Evolutionary conservation across 2,329 filamentous ascomycete genomes (phyloP), one percentile per base, ranked within the genome.

Genomic region (Diaporthe aspalathi): DNA sequence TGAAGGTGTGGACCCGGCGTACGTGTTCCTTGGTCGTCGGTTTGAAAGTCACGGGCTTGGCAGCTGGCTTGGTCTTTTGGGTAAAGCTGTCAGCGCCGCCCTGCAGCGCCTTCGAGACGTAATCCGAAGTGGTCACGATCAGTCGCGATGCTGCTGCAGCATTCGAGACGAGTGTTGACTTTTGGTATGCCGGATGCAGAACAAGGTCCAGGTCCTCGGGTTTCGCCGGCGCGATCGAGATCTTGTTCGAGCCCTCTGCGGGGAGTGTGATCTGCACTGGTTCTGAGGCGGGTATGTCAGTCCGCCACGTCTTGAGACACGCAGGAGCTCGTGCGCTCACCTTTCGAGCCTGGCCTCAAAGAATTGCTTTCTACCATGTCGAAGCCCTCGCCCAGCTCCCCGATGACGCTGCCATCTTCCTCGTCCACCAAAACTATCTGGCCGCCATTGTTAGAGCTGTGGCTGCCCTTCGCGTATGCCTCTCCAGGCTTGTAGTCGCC

Each of bases 341-440:
- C 93, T 87, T 99, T 98, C 6, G 93, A 95, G n/a, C 96, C 96
- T 20, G 92, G 91, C 79, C 92, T 90, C 73, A 99, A 86, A 65
- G 86, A 87, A 35, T 89, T 85, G 74, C 95, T 90, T 78, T 98
- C 94, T 20, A 95, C 86, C 22, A 97, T 88, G 74, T 94, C 86
- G 77, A 94, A 95, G 22, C 92, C 92, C 71, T 95, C 92, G 71
- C 92, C 90, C 73, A 99, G 84, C 83, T 99, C 95, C 56, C 96
- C 96, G 35, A 99, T 93, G 11, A 99, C 93, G 76, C 94, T 97
- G 67, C 96, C 96, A 82, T 99, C 93, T 79, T 98, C 95, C 81
- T 99, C 96, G 78, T 99, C 94, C 20, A 99, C 86, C 12, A 99
- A 87, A 6, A 99, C 95, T 76, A 98, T 95, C 80, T 96, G 91